phyloP scores from a whole-genome alignment of 495 filamentous ascomycete genomes.

The Talaromyces trachyspermus region DNA sequence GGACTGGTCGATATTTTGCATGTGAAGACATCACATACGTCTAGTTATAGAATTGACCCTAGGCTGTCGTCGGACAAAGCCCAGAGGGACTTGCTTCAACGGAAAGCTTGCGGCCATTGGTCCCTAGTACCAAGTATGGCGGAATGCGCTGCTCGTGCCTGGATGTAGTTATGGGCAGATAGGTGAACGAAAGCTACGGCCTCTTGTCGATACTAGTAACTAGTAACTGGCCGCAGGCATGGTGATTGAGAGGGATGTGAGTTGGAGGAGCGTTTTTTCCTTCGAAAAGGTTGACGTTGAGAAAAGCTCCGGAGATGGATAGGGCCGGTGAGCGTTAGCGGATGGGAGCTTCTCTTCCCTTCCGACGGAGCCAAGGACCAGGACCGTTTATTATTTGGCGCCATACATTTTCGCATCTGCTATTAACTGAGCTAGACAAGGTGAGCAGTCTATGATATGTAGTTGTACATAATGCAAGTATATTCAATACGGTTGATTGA shows the following conservation, averaged over 20 bases:
- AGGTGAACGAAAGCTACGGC: not conserved
- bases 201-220: not conserved
- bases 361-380: no score
- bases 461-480: no score
- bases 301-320: slow-evolving; percentile 2
- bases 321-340: slow-evolving; percentile 9
- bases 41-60: slow-evolving; percentile 23
- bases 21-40: slow-evolving; percentile 30
- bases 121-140: slow-evolving; percentile 3
- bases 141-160: not conserved
- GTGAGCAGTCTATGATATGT: no score
- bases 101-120: slow-evolving; percentile 35
- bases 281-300: slow-evolving; percentile 4
- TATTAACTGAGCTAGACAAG: no score
- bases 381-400: no score
- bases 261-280: no score
- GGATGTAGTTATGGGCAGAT: not conserved
- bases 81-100: slow-evolving; percentile 28
- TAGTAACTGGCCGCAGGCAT: not conserved
- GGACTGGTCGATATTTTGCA: not conserved
- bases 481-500: no score
- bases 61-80: slow-evolving; percentile 34
- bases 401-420: no score
- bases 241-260: not conserved
- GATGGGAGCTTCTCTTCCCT: slow-evolving; percentile 1